Percentiles rank a stretch among this genome's conserved stretches.
phyloP scores from a whole-genome alignment of 352 stramenopile species.

The Phytophthora sp. region DNA sequence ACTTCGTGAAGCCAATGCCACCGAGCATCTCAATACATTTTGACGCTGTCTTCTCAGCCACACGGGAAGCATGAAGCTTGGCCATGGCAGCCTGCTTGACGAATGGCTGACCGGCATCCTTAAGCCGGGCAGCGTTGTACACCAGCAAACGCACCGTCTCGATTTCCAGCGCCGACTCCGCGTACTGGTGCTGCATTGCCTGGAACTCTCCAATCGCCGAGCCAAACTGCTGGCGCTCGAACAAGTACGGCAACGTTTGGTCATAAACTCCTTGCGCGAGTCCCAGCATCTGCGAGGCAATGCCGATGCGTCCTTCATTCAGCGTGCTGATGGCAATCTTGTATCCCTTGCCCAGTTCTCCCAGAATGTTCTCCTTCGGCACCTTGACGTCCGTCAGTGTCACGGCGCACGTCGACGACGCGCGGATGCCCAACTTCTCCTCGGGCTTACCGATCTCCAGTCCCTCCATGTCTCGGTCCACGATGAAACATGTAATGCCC shows the following conservation, averaged over 20 bases:
- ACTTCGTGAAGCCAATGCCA: slow-evolving; percentile 96
- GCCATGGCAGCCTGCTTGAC: slow-evolving; percentile 98
- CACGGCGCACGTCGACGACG: slow-evolving; percentile 96
- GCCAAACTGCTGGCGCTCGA: slow-evolving; percentile 96
- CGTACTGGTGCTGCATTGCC: slow-evolving; percentile 97
- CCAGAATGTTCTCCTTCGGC: slow-evolving; percentile 92
- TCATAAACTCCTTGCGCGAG: slow-evolving; percentile 97
- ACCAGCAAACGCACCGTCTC: slow-evolving; percentile 92
- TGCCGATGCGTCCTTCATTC: slow-evolving; percentile 96
- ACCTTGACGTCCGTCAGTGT: slow-evolving; percentile 95
- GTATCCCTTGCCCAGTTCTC: slow-evolving; percentile 94
- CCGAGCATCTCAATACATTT: slow-evolving; percentile 97
- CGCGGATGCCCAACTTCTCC: slow-evolving; percentile 97
- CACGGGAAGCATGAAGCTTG: slow-evolving; percentile 94
- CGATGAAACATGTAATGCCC: slow-evolving; percentile 98
- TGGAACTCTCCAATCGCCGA: slow-evolving; percentile 94
- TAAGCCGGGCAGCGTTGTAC: slow-evolving; percentile 95
- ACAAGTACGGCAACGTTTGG: slow-evolving; percentile 95
- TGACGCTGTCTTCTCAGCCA: slow-evolving; percentile 95
- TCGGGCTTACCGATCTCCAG: slow-evolving; percentile 95
- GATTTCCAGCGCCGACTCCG: slow-evolving; percentile 95
- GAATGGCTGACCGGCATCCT: slow-evolving; percentile 94
- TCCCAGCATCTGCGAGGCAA: slow-evolving; percentile 97
- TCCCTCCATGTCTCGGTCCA: slow-evolving; percentile 93
- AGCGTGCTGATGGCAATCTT: slow-evolving; percentile 98